Percentiles rank a stretch among this genome's conserved stretches.
phyloP scores from a whole-genome alignment of 2,329 filamentous ascomycete genomes.

The Aspergillaceae sp. region DNA sequence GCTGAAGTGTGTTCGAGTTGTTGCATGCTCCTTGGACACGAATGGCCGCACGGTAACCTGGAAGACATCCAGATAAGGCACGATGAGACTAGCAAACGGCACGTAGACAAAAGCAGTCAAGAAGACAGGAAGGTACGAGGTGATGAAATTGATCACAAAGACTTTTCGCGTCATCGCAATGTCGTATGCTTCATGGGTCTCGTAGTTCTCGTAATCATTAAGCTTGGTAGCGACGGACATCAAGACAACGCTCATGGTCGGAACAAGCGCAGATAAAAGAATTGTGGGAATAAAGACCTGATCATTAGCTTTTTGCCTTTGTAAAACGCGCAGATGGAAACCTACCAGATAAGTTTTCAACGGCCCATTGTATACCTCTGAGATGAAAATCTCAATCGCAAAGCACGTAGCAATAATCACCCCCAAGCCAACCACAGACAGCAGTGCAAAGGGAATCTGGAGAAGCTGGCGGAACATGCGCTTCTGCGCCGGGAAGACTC shows the following conservation, averaged over 20 bases:
- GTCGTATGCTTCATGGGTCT: slow-evolving; percentile 75
- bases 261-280: slow-evolving; percentile 71
- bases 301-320: background rate
- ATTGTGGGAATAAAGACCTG: slow-evolving; percentile 83
- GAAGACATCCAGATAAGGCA: slow-evolving; percentile 86
- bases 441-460: slow-evolving; percentile 79
- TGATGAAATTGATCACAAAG: slow-evolving; percentile 97
- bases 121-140: slow-evolving; percentile 82
- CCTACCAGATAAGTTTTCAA: slow-evolving; percentile 75
- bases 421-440: slow-evolving; percentile 66
- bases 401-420: slow-evolving; percentile 86
- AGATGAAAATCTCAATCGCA: slow-evolving; percentile 92
- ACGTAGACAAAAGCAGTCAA: slow-evolving; percentile 93
- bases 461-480: slow-evolving; percentile 72
- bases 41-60: slow-evolving; percentile 66
- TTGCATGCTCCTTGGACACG: slow-evolving; percentile 64
- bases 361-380: slow-evolving; percentile 85
- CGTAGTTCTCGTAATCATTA: slow-evolving; percentile 85
- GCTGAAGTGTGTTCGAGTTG: slow-evolving; percentile 56
- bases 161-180: slow-evolving; percentile 83
- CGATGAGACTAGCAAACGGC: slow-evolving; percentile 76
- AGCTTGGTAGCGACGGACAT: slow-evolving; percentile 68
- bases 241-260: slow-evolving; percentile 72
- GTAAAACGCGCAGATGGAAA: slow-evolving; percentile 3
- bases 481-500: slow-evolving; percentile 68